Base-by-base conservation (phyloP, 345 rosid genomes). In the Ailanthus altissimus region DNA sequence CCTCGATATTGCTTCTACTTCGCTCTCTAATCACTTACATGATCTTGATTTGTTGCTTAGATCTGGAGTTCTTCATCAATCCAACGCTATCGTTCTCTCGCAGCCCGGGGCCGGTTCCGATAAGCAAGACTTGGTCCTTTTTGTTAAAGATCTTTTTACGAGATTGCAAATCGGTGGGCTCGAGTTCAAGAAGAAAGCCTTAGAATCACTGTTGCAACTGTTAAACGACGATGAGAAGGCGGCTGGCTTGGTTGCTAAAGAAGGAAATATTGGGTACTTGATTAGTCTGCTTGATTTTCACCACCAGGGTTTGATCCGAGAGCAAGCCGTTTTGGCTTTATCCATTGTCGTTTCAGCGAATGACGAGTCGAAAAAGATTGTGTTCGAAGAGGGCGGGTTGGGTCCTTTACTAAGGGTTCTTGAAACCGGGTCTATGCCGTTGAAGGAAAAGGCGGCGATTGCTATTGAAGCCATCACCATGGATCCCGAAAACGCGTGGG, bases 11-110 rank as follows among this genome's bases (percentile, higher is more conserved):
- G 86, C 91, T 70, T 85, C 93, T 23, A 70, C 92, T 20, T 78
- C 93, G 3, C 90, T 93, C 56, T 83, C 93, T 2, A 82, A 59
- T 62, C 92, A 87, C 76, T 86, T 90, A 65, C 86, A 82, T 25
- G 92, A 87, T 83, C 92, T 93, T 53, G 90, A 91, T 82, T 82
- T 93, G 76, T 89, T 93, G 3, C 90, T 93, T 86, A 84, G 88
- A 82, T 93, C 97, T 74, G 97, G 96, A 13, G 94, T 93, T 43
- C 92, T 93, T 50, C 82, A 90, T 61, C 94, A 85, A 38, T 85
- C 93, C 16, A 85, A 82, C 83, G 96, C 98, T 59, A 88, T 93
- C 80, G 88, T 93, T 58, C 70, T 91, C 57, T 88, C 96, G 0
- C 94, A 85, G 50, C 95, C 93, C 15, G 85, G 88, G 13, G 83